Percentiles rank a stretch among this genome's conserved stretches.
These are phyloP conservation scores for Agaricus blazei DNA, from an alignment of 768 basidiomycete genomes.

Conservation along the genomic window DNA sequence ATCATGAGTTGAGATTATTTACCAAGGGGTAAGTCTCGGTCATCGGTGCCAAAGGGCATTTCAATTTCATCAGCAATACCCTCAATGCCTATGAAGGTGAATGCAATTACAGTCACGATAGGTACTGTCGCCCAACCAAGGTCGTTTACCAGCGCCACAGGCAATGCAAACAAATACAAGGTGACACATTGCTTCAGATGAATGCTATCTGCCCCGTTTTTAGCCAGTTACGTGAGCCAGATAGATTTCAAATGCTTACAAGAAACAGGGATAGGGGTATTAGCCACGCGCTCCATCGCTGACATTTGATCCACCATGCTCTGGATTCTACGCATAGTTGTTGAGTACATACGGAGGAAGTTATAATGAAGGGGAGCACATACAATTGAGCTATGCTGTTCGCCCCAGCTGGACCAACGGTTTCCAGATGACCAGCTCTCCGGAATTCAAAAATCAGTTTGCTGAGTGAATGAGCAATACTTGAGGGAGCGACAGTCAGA, in stretches of 20 bases:
- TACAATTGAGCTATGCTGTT: constrained; percentile 75
- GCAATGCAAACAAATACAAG: constrained; percentile 86
- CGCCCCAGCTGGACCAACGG: constrained; percentile 82
- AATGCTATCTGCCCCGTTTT: constrained; percentile 58
- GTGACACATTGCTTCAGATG: constrained; percentile 96
- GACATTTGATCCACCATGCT: constrained; percentile 83
- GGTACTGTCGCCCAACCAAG: constrained; percentile 82
- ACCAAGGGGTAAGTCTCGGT: constrained; percentile 74
- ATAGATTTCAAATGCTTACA: constrained; percentile 36
- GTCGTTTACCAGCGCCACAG: constrained; percentile 79
- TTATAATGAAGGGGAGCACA: constrained; percentile 14
- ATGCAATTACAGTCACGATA: constrained; percentile 81
- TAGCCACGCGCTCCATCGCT: constrained; percentile 87
- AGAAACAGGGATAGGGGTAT: constrained; percentile 76
- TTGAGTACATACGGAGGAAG: background rate
- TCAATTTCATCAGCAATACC: constrained; percentile 95
- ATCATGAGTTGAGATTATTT: constrained; percentile 12
- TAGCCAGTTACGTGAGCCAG: constrained; percentile 7
- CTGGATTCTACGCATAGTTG: constrained; percentile 47
- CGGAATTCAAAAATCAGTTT: constrained; percentile 67
- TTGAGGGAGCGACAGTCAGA: constrained; percentile 18
- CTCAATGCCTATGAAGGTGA: constrained; percentile 93
- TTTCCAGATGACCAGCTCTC: constrained; percentile 79
- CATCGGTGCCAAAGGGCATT: constrained; percentile 82
- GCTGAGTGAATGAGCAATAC: constrained; percentile 79